Base-by-base conservation (phyloP, 164 flowering plant genomes). In the Litsea cubeba region DNA sequence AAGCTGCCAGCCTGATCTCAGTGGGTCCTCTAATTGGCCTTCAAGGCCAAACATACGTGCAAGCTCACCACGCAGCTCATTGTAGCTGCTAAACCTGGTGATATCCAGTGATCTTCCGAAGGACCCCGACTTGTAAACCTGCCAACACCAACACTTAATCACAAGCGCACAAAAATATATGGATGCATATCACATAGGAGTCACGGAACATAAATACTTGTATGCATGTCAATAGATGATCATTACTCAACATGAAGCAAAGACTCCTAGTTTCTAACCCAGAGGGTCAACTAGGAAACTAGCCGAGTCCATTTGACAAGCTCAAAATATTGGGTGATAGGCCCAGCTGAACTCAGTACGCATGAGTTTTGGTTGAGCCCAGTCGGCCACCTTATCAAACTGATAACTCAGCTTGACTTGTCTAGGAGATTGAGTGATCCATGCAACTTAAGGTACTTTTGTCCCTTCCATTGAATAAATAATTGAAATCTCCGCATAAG, bases 1-100 rank as follows among this genome's bases (percentile, higher is more conserved):
- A 93, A 95, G 99, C 98, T 95, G 97, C 99, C 99, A 93, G 97
- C 99, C 99, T 93, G 98, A 93, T 95, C 99, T 95, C 90, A 84
- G 71, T 65, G 96, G 95, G 88, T 95, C 96, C 88, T 95, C 98
- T 83, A 95, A 83, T 79, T 90, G 89, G 85, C 95, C 98, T 85
- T 90, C 95, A 74, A 95, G 90, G 82, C 97, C 94, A 82, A 95
- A 95, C 98, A 93, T 88, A 30, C 79, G 89, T 76, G 89, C 98
- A 49, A 95, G 95, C 80, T 90, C 99, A 82, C 91, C 78, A 17
- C 98, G 91, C 84, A 95, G 87, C 86, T 93, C 97, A 46, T 85
- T 82, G 76, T 93, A 95, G 88, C 97, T 92, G 90, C 92, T 88
- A 80, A 91, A 95, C 81, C 87, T 88, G 71, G 91, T 75, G 23